phyloP scores from a whole-genome alignment of 2,329 filamentous ascomycete genomes.

The Pseudogymnoascus destructans region DNA sequence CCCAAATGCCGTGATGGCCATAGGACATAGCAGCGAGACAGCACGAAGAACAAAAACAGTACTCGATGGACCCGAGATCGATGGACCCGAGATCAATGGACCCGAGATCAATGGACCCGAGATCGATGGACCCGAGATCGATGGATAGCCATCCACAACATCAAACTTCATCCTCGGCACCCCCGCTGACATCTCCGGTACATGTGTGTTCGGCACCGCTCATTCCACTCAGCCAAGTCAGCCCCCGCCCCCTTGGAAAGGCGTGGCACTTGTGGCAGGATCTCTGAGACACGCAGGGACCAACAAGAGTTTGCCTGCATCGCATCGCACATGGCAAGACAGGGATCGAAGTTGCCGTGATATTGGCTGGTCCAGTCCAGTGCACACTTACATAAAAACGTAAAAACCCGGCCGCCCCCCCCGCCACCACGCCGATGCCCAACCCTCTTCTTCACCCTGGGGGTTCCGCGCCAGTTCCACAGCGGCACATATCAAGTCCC shows the following conservation, averaged over 20 bases:
- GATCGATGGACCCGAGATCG: too few relatives aligned
- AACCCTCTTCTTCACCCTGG: too few relatives aligned
- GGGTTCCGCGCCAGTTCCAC: background rate
- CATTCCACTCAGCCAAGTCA: background rate
- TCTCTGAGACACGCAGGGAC: background rate
- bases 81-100: too few relatives aligned
- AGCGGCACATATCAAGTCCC: background rate
- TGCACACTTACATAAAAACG: background rate
- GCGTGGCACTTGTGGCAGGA: background rate
- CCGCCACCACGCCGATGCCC: background rate
- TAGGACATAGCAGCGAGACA: background rate
- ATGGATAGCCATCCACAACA: background rate
- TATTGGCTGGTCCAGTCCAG: too few relatives aligned
- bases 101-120: too few relatives aligned
- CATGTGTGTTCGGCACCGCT: background rate
- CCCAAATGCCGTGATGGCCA: background rate
- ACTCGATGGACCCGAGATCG: too few relatives aligned
- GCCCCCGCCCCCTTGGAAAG: background rate
- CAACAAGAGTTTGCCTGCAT: background rate
- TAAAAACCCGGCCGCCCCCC: background rate
- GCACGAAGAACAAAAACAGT: background rate
- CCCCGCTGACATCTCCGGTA: background rate
- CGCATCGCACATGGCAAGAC: background rate
- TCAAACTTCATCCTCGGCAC: background rate
- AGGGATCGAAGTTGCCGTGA: background rate